phyloP scores from a whole-genome alignment of 2,329 filamentous ascomycete genomes.

The Chalaropsis ovoidea region DNA sequence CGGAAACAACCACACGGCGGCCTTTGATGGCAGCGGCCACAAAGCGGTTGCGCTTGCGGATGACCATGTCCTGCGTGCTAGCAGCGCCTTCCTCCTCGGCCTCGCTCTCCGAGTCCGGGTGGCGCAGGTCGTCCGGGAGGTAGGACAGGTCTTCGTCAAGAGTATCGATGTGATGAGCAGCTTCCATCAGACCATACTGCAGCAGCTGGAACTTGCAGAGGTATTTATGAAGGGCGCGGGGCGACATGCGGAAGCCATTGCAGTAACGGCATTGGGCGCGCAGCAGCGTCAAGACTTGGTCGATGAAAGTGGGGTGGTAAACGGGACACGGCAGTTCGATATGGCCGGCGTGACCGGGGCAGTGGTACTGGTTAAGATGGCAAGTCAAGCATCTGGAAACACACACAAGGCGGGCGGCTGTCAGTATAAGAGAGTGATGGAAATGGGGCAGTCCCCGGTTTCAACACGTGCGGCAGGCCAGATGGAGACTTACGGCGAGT shows the following conservation, averaged over 20 bases:
- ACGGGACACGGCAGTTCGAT: constrained; percentile 89
- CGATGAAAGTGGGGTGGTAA: constrained; percentile 95
- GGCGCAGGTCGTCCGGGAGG: constrained; percentile 33
- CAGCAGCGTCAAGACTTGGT: constrained; percentile 76
- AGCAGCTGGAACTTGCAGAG: constrained; percentile 76
- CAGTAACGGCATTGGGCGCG: constrained; percentile 87
- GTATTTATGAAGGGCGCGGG: constrained; percentile 65
- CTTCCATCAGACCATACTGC: constrained; percentile 68
- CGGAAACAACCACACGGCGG: constrained; percentile 41
- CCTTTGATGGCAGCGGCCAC: constrained; percentile 51
- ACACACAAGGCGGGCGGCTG: not conserved
- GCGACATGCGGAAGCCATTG: constrained; percentile 70
- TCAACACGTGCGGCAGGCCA: too few relatives aligned
- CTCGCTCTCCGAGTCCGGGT: constrained; percentile 44
- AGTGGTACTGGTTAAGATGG: constrained; percentile 67
- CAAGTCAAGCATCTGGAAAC: constrained; percentile 74
- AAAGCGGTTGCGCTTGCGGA: constrained; percentile 50
- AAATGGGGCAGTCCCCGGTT: too few relatives aligned
- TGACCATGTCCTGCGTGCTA: constrained; percentile 43
- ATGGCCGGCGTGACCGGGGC: constrained; percentile 88
- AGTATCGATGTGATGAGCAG: constrained; percentile 51
- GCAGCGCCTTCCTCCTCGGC: constrained; percentile 53
- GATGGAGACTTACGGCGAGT: constrained; percentile 53
- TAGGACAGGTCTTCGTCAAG: constrained; percentile 41
- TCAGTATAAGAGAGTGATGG: constrained; percentile 16